Evolutionary conservation across 108 stramenopile species (phyloP).

Genomic region (Cyclotella kingstonii): DNA sequence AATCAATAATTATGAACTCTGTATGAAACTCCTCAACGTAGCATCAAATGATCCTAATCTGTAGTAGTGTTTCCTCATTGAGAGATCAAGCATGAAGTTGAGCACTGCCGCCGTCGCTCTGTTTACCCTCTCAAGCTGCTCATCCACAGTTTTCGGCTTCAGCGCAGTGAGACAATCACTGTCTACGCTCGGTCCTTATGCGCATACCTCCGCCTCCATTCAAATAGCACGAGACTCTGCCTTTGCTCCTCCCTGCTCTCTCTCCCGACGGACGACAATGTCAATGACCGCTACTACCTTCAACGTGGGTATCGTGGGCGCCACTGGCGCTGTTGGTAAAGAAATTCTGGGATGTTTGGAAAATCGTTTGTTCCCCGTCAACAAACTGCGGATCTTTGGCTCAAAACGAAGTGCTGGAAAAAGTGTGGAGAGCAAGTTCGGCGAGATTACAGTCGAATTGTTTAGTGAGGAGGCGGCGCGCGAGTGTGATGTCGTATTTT

Average conservation of each 20-base stretch:
- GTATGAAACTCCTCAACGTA: too few relatives aligned
- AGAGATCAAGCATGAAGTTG: constrained; percentile 32
- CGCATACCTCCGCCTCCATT: background rate
- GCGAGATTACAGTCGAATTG: constrained; percentile 82
- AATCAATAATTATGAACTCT: too few relatives aligned
- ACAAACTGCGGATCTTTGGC: constrained; percentile 84
- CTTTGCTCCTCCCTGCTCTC: background rate
- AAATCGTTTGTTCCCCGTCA: constrained; percentile 71
- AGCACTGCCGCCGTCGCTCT: constrained; percentile 31
- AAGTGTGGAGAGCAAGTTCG: constrained; percentile 76
- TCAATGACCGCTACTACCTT: constrained; percentile 16
- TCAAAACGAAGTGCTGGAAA: constrained; percentile 83
- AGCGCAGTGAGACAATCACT: constrained; percentile 1
- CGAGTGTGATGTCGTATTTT: constrained; percentile 88
- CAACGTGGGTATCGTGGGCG: constrained; percentile 95
- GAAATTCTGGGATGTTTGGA: constrained; percentile 90
- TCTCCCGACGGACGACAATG: constrained; percentile 1
- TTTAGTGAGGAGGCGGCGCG: constrained; percentile 67
- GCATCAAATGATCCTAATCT: too few relatives aligned
- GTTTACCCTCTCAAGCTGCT: constrained; percentile 23
- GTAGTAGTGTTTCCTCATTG: too few relatives aligned
- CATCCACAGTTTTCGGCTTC: constrained; percentile 24
- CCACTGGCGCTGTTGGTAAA: constrained; percentile 96
- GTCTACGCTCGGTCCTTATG: background rate
- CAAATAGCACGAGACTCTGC: constrained; percentile 1